Percentiles rank a stretch among this genome's conserved stretches.
Conservation (phyloP, 306 rosid genomes). For the Cucumis melo region DNA sequence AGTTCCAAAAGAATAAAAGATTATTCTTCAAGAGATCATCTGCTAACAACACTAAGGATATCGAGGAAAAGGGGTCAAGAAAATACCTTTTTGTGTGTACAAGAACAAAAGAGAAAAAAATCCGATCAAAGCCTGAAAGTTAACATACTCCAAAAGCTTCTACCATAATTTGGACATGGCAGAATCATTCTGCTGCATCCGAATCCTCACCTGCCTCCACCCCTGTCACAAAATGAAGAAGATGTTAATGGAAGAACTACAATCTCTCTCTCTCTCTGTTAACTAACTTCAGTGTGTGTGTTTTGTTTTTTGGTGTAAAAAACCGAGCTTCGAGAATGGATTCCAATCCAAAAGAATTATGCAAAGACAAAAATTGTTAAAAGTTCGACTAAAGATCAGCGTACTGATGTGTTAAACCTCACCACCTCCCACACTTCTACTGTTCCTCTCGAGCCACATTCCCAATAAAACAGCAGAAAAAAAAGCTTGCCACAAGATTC, state of each 20-base stretch:
- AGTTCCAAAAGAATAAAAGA: conserved; percentile 1
- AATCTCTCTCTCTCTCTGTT: not conserved
- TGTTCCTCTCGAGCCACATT: not conserved
- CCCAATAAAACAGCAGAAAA: not conserved
- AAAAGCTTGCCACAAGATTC: too few relatives aligned
- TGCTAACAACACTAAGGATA: not conserved
- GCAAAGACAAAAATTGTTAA: not conserved
- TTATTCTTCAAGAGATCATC: not conserved
- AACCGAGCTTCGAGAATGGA: not conserved
- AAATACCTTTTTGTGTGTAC: not conserved
- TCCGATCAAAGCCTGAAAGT: not conserved
- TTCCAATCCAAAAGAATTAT: not conserved
- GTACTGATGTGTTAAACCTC: not conserved
- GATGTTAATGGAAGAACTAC: conserved; percentile 14
- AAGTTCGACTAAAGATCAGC: not conserved
- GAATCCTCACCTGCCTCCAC: not conserved
- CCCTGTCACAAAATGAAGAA: not conserved
- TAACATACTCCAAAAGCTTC: not conserved
- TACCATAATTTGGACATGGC: not conserved
- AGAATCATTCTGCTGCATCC: not conserved
- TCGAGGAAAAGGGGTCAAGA: not conserved
- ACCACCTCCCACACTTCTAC: not conserved
- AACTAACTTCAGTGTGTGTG: not conserved
- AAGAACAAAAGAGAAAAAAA: not conserved
- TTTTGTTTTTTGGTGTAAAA: too few relatives aligned